phyloP scores from a whole-genome alignment of 495 filamentous ascomycete species.

The Hypoxylon trugodes region DNA sequence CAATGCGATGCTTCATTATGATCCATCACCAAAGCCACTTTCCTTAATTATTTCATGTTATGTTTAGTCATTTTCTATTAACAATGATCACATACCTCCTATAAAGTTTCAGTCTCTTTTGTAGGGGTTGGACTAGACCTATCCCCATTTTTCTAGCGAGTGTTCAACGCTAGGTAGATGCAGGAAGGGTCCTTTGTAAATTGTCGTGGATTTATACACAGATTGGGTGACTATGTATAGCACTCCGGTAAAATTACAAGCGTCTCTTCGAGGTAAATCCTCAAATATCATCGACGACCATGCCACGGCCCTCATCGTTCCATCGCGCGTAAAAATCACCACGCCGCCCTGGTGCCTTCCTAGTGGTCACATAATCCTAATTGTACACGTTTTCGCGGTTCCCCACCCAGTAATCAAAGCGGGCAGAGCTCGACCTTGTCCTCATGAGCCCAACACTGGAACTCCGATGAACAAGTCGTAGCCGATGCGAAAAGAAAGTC shows the following conservation, averaged over 20 bases:
- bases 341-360: slow-evolving; percentile 37
- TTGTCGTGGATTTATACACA: slow-evolving; percentile 37
- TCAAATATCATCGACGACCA: slow-evolving; percentile 28
- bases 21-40: too few relatives aligned
- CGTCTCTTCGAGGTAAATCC: slow-evolving; percentile 24
- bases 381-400: slow-evolving; percentile 38
- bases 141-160: neutral
- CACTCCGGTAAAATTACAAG: slow-evolving; percentile 42
- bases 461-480: slow-evolving; percentile 16
- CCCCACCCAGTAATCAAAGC: slow-evolving; percentile 21
- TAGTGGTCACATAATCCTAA: slow-evolving; percentile 40
- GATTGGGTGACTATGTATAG: slow-evolving; percentile 42
- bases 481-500: slow-evolving; percentile 35
- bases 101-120: too few relatives aligned
- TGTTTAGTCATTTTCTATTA: too few relatives aligned
- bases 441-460: slow-evolving; percentile 17
- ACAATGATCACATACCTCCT: too few relatives aligned
- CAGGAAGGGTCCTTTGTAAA: neutral
- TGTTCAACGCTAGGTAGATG: neutral
- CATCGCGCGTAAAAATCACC: slow-evolving; percentile 30
- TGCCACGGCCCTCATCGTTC: slow-evolving; percentile 27
- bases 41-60: too few relatives aligned
- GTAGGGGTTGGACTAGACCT: neutral
- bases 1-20: too few relatives aligned
- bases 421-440: slow-evolving; percentile 19